phyloP scores from a whole-genome alignment of 768 basidiomycete genomes.

The Strobilomyces confusus region DNA sequence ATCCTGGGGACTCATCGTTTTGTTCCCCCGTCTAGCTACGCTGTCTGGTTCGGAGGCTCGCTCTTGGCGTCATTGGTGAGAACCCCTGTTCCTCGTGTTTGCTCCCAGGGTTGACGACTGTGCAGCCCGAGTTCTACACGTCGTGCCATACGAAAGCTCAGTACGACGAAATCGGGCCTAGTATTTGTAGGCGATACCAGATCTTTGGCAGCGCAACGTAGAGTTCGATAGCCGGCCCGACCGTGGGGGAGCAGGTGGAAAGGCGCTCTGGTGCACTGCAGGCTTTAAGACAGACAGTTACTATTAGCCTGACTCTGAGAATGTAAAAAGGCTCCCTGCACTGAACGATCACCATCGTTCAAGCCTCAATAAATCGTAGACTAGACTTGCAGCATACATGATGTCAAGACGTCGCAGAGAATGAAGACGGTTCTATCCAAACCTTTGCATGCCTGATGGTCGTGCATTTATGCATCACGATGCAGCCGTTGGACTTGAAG shows the following conservation, averaged over 20 bases:
- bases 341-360: too few relatives aligned
- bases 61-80: conserved; percentile 87
- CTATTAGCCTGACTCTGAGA: conserved; percentile 1
- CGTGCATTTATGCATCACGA: conserved; percentile 90
- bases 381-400: conserved; percentile 22
- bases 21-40: conserved; percentile 49
- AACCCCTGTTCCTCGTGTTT: conserved; percentile 5
- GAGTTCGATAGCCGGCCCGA: conserved; percentile 13
- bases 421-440: conserved; percentile 23
- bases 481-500: conserved; percentile 73
- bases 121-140: conserved; percentile 89
- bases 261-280: not conserved
- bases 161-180: conserved; percentile 90
- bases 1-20: conserved; percentile 4
- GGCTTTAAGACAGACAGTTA: not conserved
- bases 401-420: conserved; percentile 8
- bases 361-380: too few relatives aligned
- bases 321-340: conserved; percentile 6
- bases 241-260: not conserved
- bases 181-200: conserved; percentile 88
- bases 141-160: conserved; percentile 93
- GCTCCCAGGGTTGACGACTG: conserved; percentile 1
- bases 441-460: conserved; percentile 84
- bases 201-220: conserved; percentile 89
- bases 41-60: conserved; percentile 98